Evolutionary conservation across 306 rosid genomes (phyloP).

Genomic region (Trifolium fragiferum): DNA sequence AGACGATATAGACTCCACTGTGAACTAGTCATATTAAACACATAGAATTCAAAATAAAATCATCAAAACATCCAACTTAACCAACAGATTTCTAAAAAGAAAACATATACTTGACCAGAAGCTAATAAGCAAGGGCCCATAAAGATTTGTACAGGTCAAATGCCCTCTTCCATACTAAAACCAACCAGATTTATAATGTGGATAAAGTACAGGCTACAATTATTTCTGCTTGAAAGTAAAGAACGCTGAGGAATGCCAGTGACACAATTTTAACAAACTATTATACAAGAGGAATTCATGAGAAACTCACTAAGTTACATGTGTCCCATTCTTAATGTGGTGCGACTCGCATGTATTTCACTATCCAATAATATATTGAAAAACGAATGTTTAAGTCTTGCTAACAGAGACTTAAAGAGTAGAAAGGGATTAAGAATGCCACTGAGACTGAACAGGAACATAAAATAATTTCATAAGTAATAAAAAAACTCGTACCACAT

Average conservation of each 20-base stretch:
- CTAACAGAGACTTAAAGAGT: slow-evolving; percentile 17
- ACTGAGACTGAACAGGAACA: slow-evolving; percentile 21
- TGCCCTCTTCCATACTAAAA: slow-evolving; percentile 1
- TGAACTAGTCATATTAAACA: slow-evolving; percentile 56
- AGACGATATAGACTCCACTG: slow-evolving; percentile 52
- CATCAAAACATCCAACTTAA: slow-evolving; percentile 39
- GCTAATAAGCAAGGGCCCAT: slow-evolving; percentile 17
- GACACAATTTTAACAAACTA: background rate
- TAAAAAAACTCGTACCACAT: slow-evolving; percentile 66
- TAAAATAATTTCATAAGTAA: background rate
- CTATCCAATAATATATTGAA: background rate
- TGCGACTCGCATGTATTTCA: background rate
- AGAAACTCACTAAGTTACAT: background rate
- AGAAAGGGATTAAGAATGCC: background rate
- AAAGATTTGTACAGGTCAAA: slow-evolving; percentile 12
- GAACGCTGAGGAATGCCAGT: background rate
- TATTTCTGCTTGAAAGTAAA: slow-evolving; percentile 18
- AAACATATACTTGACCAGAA: slow-evolving; percentile 25
- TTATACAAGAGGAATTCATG: background rate
- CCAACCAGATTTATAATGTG: slow-evolving; percentile 7
- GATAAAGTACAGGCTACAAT: slow-evolving; percentile 24
- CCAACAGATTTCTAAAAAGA: background rate
- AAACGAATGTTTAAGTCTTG: background rate
- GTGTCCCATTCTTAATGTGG: background rate
- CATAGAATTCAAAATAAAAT: slow-evolving; percentile 25